Conservation (phyloP, 192 early-diverging fungal species). For the Spinellus fusiger region DNA sequence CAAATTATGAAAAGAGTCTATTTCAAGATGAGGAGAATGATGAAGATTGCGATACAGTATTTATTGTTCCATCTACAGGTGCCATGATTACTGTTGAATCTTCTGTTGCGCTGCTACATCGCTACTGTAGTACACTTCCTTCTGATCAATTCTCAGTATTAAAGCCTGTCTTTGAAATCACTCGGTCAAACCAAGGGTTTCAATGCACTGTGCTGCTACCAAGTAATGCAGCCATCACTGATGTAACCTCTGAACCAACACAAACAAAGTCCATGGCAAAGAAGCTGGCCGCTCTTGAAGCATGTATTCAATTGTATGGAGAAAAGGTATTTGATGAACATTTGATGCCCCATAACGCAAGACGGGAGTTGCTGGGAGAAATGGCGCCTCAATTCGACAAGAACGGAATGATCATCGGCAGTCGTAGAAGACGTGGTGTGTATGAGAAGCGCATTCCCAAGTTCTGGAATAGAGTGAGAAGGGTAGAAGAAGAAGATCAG, state of each 20-base stretch:
- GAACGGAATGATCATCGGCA: slow-evolving; percentile 25
- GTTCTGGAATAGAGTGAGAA: slow-evolving; percentile 35
- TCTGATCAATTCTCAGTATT: slow-evolving; percentile 51
- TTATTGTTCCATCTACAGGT: slow-evolving; percentile 55
- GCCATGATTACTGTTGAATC: slow-evolving; percentile 69
- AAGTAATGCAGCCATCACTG: slow-evolving; percentile 54
- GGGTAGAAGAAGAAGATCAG: background rate
- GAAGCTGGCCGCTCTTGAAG: slow-evolving; percentile 62
- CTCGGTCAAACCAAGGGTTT: slow-evolving; percentile 25
- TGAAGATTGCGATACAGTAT: slow-evolving; percentile 42
- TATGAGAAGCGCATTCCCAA: slow-evolving; percentile 29
- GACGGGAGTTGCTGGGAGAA: slow-evolving; percentile 13
- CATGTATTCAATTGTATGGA: slow-evolving; percentile 64
- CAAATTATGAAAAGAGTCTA: slow-evolving; percentile 8
- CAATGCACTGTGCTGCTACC: slow-evolving; percentile 53
- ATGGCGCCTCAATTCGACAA: slow-evolving; percentile 15
- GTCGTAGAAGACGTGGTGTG: slow-evolving; percentile 18
- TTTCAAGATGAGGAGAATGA: slow-evolving; percentile 32
- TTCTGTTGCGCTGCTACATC: slow-evolving; percentile 55
- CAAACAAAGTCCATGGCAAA: slow-evolving; percentile 60
- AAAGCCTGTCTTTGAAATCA: slow-evolving; percentile 47
- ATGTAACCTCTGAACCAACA: slow-evolving; percentile 42
- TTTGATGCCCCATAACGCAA: slow-evolving; percentile 51
- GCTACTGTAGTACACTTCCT: slow-evolving; percentile 71
- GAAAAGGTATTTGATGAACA: slow-evolving; percentile 68